Conservation (phyloP, 371 early-diverging fungal species). For the Haplosporangium sp. region DNA sequence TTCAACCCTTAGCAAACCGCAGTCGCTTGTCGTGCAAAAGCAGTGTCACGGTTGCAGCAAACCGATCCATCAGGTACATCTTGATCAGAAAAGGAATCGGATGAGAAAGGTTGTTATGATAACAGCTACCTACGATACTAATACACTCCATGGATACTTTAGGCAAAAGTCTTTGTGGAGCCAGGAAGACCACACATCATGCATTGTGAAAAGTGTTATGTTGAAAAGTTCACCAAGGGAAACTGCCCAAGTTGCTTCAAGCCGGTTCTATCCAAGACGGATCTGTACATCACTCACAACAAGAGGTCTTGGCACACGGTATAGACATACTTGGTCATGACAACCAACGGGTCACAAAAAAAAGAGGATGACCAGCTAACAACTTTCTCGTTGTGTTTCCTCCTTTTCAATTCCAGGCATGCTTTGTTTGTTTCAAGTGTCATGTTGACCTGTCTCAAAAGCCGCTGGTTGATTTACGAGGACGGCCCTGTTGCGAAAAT, state of each 20-base stretch:
- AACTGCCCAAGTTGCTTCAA: conserved; percentile 56
- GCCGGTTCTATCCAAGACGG: conserved; percentile 57
- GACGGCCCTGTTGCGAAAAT: conserved; percentile 73
- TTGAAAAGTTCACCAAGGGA: conserved; percentile 52
- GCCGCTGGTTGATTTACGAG: conserved; percentile 70
- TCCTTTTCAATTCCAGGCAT: conserved; percentile 17
- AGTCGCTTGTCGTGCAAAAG: conserved; percentile 46
- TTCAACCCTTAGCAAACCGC: conserved; percentile 21
- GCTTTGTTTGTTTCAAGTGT: conserved; percentile 63
- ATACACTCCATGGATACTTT: too few relatives aligned
- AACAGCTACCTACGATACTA: neutral
- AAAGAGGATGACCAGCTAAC: neutral
- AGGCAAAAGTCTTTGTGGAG: conserved; percentile 56
- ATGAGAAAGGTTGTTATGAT: neutral
- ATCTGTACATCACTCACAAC: conserved; percentile 60
- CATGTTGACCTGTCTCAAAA: conserved; percentile 43
- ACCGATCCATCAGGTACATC: conserved; percentile 31
- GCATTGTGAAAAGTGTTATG: conserved; percentile 52
- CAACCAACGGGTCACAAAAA: neutral
- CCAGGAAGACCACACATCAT: conserved; percentile 41
- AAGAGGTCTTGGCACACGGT: conserved; percentile 62
- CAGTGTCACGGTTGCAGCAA: conserved; percentile 54
- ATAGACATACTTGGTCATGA: conserved; percentile 4
- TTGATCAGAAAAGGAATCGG: neutral
- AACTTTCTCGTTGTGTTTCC: neutral